Evolutionary conservation across 768 basidiomycete genomes (phyloP).

Genomic region (Cantharellus anzutake): DNA sequence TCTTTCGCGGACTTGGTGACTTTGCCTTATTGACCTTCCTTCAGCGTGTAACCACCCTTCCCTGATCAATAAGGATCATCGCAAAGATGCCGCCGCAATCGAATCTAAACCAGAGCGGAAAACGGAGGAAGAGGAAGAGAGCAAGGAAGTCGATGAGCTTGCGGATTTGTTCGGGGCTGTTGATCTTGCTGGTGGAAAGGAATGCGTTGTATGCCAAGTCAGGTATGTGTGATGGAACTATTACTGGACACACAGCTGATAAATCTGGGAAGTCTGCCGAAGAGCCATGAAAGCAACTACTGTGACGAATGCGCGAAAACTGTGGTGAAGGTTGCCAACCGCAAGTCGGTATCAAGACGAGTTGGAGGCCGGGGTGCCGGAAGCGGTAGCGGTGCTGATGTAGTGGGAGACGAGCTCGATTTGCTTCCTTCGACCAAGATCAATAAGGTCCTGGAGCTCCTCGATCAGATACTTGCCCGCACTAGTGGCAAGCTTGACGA

Average conservation of each 20-base stretch:
- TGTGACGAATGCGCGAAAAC: slow-evolving; percentile 39
- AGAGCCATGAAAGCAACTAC: slow-evolving; percentile 20
- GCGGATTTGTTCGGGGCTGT: slow-evolving; percentile 50
- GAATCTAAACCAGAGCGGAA: slow-evolving; percentile 32
- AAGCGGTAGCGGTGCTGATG: neutral
- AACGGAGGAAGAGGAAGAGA: slow-evolving; percentile 31
- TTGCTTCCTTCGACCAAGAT: slow-evolving; percentile 76
- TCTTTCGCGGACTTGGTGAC: neutral
- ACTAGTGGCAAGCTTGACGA: slow-evolving; percentile 21
- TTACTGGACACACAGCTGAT: too few species aligned
- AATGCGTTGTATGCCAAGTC: neutral
- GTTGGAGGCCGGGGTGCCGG: neutral
- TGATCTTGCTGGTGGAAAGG: slow-evolving; percentile 22
- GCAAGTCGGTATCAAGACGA: slow-evolving; percentile 16
- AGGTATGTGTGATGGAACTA: neutral
- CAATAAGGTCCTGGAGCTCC: slow-evolving; percentile 55
- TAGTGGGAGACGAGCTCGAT: slow-evolving; percentile 18
- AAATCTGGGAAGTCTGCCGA: neutral
- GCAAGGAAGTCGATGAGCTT: slow-evolving; percentile 46
- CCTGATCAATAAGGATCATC: slow-evolving; percentile 60
- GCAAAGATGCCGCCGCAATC: slow-evolving; percentile 54
- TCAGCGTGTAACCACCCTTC: slow-evolving; percentile 81
- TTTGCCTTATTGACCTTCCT: neutral
- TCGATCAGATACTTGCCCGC: slow-evolving; percentile 41
- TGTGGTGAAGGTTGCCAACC: slow-evolving; percentile 29